A percentile compares a stretch with the other conserved stretches of the same genome.
Evolutionary conservation across 2,329 filamentous ascomycete genomes (phyloP).

Genomic region (Fusarium haematococcum): DNA sequence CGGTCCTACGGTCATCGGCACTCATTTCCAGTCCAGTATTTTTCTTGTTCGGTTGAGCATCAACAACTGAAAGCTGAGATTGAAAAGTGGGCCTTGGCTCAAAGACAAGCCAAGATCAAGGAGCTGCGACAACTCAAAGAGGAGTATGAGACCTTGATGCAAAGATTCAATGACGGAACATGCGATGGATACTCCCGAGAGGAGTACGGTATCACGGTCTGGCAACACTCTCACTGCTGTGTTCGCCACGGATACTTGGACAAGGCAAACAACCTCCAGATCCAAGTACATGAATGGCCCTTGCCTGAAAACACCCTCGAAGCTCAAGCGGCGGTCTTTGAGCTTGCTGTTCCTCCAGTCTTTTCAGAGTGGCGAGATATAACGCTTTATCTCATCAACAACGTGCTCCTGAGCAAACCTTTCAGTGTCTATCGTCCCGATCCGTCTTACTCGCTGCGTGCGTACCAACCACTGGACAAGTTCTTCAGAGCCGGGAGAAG

Average conservation of each 20-base stretch:
- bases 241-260: conserved; percentile 48
- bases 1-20: too few relatives aligned
- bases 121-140: too few relatives aligned
- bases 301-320: conserved; percentile 50
- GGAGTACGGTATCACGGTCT: background rate
- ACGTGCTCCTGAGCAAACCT: conserved; percentile 49
- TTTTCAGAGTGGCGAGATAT: conserved; percentile 64
- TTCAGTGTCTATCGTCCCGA: too few relatives aligned
- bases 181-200: background rate
- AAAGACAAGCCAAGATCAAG: too few relatives aligned
- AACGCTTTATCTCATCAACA: conserved; percentile 55
- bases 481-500: background rate
- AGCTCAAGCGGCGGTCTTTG: conserved; percentile 64
- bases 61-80: too few relatives aligned
- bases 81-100: too few relatives aligned
- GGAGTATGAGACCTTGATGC: too few relatives aligned
- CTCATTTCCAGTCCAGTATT: too few relatives aligned
- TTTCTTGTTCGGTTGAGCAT: too few relatives aligned
- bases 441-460: conserved; percentile 6
- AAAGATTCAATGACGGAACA: too few relatives aligned
- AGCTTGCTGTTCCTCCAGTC: conserved; percentile 56
- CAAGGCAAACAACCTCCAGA: conserved; percentile 53
- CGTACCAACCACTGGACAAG: background rate
- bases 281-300: conserved; percentile 68
- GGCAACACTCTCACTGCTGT: conserved; percentile 43